phyloP scores from a whole-genome alignment of 345 rosid species.

The Moricandia moricandioides region DNA sequence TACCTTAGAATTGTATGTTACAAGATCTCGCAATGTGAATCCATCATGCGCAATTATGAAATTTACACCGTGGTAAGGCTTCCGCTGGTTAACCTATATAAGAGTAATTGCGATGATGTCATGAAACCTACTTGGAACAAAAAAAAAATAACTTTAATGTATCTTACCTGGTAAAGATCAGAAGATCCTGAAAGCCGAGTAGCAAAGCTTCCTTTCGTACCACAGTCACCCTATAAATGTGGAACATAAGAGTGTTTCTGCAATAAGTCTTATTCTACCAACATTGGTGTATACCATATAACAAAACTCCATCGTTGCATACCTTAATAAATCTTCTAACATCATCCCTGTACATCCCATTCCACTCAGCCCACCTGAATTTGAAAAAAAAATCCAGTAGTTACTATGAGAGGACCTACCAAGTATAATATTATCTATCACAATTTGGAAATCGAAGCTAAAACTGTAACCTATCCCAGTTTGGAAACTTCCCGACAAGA shows the following conservation, averaged over 20 bases:
- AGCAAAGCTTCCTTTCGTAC: slow-evolving; percentile 89
- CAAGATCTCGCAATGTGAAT: slow-evolving; percentile 82
- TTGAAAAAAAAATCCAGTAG: slow-evolving; percentile 11
- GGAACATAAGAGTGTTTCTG: slow-evolving; percentile 15
- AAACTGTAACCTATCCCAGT: slow-evolving; percentile 77
- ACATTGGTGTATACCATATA: neutral
- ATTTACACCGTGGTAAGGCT: slow-evolving; percentile 85
- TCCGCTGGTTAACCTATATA: slow-evolving; percentile 72
- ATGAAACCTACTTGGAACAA: neutral
- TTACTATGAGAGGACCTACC: slow-evolving; percentile 6
- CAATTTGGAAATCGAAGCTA: slow-evolving; percentile 64
- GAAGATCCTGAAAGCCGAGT: slow-evolving; percentile 90
- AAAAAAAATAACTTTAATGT: neutral
- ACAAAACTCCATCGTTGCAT: neutral
- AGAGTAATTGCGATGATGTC: neutral
- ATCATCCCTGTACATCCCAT: slow-evolving; percentile 94
- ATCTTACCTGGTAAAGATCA: slow-evolving; percentile 68
- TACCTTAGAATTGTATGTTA: slow-evolving; percentile 86
- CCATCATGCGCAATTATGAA: slow-evolving; percentile 92
- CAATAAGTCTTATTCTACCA: neutral
- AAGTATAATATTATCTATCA: slow-evolving; percentile 55
- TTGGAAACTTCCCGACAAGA: slow-evolving; percentile 91
- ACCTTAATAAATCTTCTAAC: slow-evolving; percentile 85
- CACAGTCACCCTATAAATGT: slow-evolving; percentile 68
- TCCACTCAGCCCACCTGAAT: slow-evolving; percentile 98